Conservation (phyloP, 768 basidiomycete species). For the Leccinum subgranulosum region DNA sequence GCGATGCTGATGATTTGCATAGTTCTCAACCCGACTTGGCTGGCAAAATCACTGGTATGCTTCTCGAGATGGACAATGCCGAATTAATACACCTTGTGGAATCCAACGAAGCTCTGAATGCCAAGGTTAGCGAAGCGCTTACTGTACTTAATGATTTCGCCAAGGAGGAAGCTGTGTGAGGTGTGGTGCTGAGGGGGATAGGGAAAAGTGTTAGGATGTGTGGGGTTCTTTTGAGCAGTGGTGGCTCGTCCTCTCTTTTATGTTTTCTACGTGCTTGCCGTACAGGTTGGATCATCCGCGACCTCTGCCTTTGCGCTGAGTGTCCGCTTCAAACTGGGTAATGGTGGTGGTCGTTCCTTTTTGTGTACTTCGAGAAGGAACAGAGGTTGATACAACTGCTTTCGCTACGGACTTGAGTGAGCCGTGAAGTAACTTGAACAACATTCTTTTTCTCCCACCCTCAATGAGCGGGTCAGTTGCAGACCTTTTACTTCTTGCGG, state of each 20-base stretch:
- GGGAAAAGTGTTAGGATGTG: slow-evolving; percentile 8
- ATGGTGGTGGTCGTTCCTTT: slow-evolving; percentile 52
- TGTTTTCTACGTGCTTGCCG: slow-evolving; percentile 36
- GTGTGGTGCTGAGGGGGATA: background rate
- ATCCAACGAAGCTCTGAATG: slow-evolving; percentile 72
- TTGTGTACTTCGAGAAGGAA: slow-evolving; percentile 51
- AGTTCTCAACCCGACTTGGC: slow-evolving; percentile 89
- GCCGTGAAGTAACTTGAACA: background rate
- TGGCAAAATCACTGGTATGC: slow-evolving; percentile 98
- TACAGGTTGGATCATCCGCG: slow-evolving; percentile 35
- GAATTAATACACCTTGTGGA: slow-evolving; percentile 92
- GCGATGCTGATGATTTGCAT: slow-evolving; percentile 11
- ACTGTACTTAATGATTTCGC: slow-evolving; percentile 84
- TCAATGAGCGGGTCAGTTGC: slow-evolving; percentile 28
- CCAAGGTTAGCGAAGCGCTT: slow-evolving; percentile 92
- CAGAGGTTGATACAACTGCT: slow-evolving; percentile 58
- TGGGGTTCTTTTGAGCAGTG: slow-evolving; percentile 35
- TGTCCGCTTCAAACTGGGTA: slow-evolving; percentile 37
- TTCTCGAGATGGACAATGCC: slow-evolving; percentile 97
- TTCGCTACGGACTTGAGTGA: slow-evolving; percentile 30
- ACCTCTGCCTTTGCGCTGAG: slow-evolving; percentile 38
- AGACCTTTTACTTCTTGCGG: slow-evolving; percentile 50
- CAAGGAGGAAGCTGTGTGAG: slow-evolving; percentile 33
- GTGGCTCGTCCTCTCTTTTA: slow-evolving; percentile 48
- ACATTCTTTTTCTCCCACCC: background rate